These are phyloP conservation scores for Clavulina sp. DNA, from an alignment of 768 basidiomycete species.

Conservation along the genomic window DNA sequence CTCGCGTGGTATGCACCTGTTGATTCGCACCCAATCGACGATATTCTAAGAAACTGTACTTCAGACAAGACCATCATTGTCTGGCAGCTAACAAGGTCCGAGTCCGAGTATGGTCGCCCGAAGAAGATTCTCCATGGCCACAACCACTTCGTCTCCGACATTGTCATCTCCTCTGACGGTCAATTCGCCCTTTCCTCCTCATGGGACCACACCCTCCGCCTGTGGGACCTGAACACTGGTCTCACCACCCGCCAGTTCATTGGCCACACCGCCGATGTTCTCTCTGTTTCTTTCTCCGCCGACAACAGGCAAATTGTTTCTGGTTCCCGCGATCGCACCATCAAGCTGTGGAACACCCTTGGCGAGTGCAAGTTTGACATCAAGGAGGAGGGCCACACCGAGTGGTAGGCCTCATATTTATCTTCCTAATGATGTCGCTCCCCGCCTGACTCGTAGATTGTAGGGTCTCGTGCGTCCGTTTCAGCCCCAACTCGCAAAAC, in stretches of 20 bases:
- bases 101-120: slow-evolving; percentile 83
- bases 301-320: slow-evolving; percentile 99
- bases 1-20: slow-evolving; percentile 59
- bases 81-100: slow-evolving; percentile 93
- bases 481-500: slow-evolving; percentile 94
- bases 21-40: background rate
- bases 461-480: slow-evolving; percentile 98
- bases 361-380: slow-evolving; percentile 99
- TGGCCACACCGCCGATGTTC: slow-evolving; percentile 93
- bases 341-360: slow-evolving; percentile 99
- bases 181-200: slow-evolving; percentile 98
- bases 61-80: slow-evolving; percentile 99
- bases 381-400: slow-evolving; percentile 93
- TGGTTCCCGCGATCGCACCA: slow-evolving; percentile 87
- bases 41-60: background rate
- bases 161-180: slow-evolving; percentile 97
- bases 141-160: slow-evolving; percentile 98
- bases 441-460: background rate
- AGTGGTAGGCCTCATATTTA: slow-evolving; percentile 40
- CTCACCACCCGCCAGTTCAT: slow-evolving; percentile 92
- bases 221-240: slow-evolving; percentile 99
- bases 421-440: slow-evolving; percentile 1
- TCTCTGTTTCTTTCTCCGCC: slow-evolving; percentile 98
- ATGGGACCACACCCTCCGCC: slow-evolving; percentile 98
- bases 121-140: slow-evolving; percentile 96